Evolutionary conservation across 495 filamentous ascomycete genomes (phyloP).

Genomic region (Corynascus novoguineensis): DNA sequence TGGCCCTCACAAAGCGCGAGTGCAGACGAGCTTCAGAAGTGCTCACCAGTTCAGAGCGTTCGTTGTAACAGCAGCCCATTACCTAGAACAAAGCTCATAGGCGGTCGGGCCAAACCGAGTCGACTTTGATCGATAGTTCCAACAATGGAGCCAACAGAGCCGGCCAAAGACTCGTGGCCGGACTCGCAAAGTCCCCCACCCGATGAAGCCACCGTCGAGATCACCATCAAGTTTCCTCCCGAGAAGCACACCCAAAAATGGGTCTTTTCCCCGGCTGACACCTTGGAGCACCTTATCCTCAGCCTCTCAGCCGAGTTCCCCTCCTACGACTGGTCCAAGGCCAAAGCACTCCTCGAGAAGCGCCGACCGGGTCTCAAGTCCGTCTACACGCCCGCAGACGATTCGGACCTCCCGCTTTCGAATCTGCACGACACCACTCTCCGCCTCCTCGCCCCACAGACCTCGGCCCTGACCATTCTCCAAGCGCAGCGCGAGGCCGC

Average conservation of each 20-base stretch:
- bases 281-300: conserved; percentile 20
- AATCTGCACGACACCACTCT: conserved; percentile 53
- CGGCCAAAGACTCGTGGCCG: not conserved
- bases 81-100: too few species aligned
- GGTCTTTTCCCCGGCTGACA: conserved; percentile 15
- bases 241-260: conserved; percentile 22
- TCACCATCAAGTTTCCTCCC: conserved; percentile 30
- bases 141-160: conserved; percentile 3
- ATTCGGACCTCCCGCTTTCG: conserved; percentile 39
- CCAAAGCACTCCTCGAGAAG: conserved; percentile 29
- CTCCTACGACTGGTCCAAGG: conserved; percentile 29
- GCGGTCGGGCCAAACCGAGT: too few species aligned
- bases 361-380: conserved; percentile 13
- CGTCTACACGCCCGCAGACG: conserved; percentile 30
- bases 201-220: conserved; percentile 11
- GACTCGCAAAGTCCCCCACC: not conserved
- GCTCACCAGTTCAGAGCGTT: too few species aligned
- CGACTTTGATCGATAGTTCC: not conserved
- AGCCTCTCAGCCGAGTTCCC: conserved; percentile 16
- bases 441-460: conserved; percentile 56
- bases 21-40: too few species aligned
- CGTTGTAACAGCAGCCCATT: too few species aligned
- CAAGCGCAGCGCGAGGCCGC: conserved; percentile 33
- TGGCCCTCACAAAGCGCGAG: too few species aligned
- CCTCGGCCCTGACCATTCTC: conserved; percentile 47